phyloP scores from a whole-genome alignment of 2,329 filamentous ascomycete genomes.

The Cladosporium colombiae region DNA sequence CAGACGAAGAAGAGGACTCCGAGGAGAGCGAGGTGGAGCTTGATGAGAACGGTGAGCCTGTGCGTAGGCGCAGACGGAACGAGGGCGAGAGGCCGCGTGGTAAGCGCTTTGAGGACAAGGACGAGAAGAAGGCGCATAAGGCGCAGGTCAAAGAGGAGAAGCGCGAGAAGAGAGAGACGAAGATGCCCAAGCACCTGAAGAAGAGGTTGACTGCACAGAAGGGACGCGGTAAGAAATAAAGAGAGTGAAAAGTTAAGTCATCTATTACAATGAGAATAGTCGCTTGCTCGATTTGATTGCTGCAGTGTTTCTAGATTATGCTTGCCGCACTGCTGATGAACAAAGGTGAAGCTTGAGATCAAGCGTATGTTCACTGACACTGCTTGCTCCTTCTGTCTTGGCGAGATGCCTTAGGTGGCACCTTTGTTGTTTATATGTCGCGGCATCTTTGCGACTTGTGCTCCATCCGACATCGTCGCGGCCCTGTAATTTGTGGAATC shows the following conservation, averaged over 20 bases:
- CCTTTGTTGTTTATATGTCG: neutral
- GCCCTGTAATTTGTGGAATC: too few relatives aligned
- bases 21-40: slow-evolving; percentile 34
- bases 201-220: slow-evolving; percentile 72
- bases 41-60: slow-evolving; percentile 49
- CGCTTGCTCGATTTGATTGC: neutral
- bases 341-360: neutral
- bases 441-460: neutral
- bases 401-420: neutral
- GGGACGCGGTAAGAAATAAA: slow-evolving; percentile 63
- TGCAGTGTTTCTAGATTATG: neutral
- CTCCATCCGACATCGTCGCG: too few relatives aligned
- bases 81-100: slow-evolving; percentile 69
- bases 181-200: slow-evolving; percentile 96
- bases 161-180: slow-evolving; percentile 86
- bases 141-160: slow-evolving; percentile 92
- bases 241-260: neutral
- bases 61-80: slow-evolving; percentile 23
- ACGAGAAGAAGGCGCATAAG: slow-evolving; percentile 87
- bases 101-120: slow-evolving; percentile 87
- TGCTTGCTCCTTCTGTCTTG: neutral
- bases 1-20: slow-evolving; percentile 25
- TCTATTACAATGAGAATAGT: neutral
- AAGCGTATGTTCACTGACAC: neutral
- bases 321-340: neutral